phyloP scores from a whole-genome alignment of 2,329 filamentous ascomycete species.

The Monilinia laxa region DNA sequence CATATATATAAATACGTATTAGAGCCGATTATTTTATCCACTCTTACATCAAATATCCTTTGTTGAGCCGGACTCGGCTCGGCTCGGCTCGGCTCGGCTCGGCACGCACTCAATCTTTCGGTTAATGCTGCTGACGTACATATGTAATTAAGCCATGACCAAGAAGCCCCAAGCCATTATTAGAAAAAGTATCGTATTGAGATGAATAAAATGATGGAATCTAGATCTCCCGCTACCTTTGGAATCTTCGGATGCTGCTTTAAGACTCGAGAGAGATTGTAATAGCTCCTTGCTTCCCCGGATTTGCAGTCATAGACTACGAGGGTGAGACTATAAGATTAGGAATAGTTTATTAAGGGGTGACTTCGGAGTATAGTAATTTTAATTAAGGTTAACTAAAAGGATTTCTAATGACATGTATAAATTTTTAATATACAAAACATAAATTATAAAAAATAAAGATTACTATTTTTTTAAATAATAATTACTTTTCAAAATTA shows the following conservation, averaged over 20 bases:
- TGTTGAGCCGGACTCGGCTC: neutral
- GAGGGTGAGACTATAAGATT: conserved; percentile 3
- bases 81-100: neutral
- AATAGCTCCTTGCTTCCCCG: conserved; percentile 14
- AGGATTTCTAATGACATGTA: too few relatives aligned
- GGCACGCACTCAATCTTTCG: neutral
- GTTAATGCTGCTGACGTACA: conserved; percentile 9
- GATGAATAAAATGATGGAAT: conserved; percentile 10
- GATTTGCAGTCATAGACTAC: neutral
- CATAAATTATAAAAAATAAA: too few relatives aligned
- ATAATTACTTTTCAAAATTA: too few relatives aligned
- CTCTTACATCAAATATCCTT: too few relatives aligned
- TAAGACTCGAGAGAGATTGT: neutral
- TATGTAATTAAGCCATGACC: conserved; percentile 14
- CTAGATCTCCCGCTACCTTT: conserved; percentile 1
- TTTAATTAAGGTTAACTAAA: too few relatives aligned
- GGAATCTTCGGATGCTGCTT: conserved; percentile 3
- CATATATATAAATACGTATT: too few relatives aligned
- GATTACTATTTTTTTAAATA: too few relatives aligned
- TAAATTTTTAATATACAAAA: too few relatives aligned
- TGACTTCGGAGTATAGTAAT: neutral
- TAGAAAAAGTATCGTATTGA: conserved; percentile 11
- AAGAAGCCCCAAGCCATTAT: neutral
- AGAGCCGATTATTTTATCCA: too few relatives aligned
- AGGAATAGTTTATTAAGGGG: neutral